Evolutionary conservation across 1,139 yeast genomes (phyloP).

Genomic region (Taphrina flavorubra): DNA sequence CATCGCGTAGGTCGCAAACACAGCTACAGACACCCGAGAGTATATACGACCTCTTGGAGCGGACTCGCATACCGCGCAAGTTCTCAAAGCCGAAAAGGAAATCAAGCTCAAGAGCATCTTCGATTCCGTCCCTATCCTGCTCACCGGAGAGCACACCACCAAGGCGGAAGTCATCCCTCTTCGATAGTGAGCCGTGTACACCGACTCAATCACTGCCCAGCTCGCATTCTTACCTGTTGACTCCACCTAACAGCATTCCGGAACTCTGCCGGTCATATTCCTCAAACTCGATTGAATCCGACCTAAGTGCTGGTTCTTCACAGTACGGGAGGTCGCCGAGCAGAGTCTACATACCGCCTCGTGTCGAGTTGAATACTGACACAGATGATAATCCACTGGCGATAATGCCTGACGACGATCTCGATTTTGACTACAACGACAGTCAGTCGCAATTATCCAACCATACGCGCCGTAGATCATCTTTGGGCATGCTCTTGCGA

Average conservation of each 20-base stretch:
- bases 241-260: slow-evolving; percentile 36
- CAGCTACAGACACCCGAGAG: slow-evolving; percentile 4
- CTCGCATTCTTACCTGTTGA: slow-evolving; percentile 26
- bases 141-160: slow-evolving; percentile 1
- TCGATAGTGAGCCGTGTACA: background rate
- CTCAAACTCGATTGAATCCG: slow-evolving; percentile 24
- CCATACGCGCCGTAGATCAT: slow-evolving; percentile 14
- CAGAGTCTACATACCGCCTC: background rate
- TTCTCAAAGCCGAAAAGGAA: slow-evolving; percentile 7
- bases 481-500: slow-evolving; percentile 22
- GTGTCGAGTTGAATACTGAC: slow-evolving; percentile 8
- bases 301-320: background rate
- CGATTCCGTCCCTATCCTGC: background rate
- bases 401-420: background rate
- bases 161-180: slow-evolving; percentile 10
- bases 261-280: slow-evolving; percentile 26
- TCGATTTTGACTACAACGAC: background rate
- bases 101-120: background rate
- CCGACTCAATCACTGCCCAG: slow-evolving; percentile 8
- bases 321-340: background rate
- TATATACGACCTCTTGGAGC: slow-evolving; percentile 14
- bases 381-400: slow-evolving; percentile 28
- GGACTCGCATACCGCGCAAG: slow-evolving; percentile 23
- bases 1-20: slow-evolving; percentile 3
- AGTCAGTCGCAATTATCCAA: background rate